phyloP scores from a whole-genome alignment of 2,329 filamentous ascomycete species.

The Botrytis byssoidea region DNA sequence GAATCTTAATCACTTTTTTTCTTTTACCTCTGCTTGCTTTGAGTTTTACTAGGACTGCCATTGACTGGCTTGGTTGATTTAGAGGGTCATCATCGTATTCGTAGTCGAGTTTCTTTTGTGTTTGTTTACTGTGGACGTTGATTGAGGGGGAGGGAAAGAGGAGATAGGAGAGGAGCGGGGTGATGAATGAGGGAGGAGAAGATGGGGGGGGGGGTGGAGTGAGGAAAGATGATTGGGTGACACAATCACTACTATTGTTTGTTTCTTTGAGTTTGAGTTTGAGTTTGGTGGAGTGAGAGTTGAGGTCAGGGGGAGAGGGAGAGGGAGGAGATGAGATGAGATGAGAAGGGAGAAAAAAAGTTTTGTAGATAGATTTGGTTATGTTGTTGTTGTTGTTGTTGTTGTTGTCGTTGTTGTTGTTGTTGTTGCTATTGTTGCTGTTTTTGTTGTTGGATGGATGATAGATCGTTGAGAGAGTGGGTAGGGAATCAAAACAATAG shows the following conservation, averaged over 20 bases:
- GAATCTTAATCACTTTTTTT: constrained; percentile 4
- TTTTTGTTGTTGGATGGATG: neutral
- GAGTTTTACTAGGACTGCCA: neutral
- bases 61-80: constrained; percentile 11
- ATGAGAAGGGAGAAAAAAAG: neutral
- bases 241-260: constrained; percentile 5
- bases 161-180: no score
- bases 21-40: neutral
- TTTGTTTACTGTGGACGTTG: neutral
- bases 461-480: neutral
- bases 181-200: neutral
- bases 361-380: neutral
- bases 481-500: neutral
- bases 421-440: neutral
- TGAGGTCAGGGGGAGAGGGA: no score
- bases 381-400: neutral
- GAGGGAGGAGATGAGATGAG: neutral
- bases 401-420: neutral
- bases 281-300: neutral
- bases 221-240: neutral
- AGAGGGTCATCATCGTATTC: neutral
- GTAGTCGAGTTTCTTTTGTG: constrained; percentile 9
- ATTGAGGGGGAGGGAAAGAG: neutral
- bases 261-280: neutral
- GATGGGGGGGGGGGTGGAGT: no score